phyloP scores from a whole-genome alignment of 306 rosid species.

The Malus fusca region DNA sequence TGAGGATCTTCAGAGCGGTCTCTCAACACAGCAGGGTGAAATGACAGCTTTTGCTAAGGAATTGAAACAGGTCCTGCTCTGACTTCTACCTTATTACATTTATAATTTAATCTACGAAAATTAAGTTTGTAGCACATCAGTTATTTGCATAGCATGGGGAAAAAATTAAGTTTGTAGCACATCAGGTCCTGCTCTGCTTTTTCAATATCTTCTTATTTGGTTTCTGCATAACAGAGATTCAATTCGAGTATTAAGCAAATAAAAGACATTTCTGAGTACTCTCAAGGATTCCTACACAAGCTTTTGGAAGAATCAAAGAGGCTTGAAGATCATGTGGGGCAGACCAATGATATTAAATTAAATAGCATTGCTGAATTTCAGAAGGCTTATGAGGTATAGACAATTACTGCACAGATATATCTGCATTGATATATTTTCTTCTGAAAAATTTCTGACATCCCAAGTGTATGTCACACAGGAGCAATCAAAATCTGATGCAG shows the following conservation, averaged over 20 bases:
- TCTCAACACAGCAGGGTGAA: conserved; percentile 70
- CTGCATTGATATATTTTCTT: background rate
- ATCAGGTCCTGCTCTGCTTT: background rate
- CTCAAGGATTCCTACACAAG: conserved; percentile 60
- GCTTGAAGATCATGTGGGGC: conserved; percentile 47
- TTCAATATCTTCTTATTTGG: background rate
- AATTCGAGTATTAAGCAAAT: conserved; percentile 50
- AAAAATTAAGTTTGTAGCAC: background rate
- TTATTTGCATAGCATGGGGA: background rate
- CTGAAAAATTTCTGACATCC: conserved; percentile 15
- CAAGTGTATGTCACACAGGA: conserved; percentile 42
- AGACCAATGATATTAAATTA: conserved; percentile 44
- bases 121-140: background rate
- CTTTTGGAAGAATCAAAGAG: conserved; percentile 58
- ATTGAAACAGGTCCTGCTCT: conserved; percentile 50
- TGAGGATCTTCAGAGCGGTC: conserved; percentile 59
- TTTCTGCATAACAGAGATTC: conserved; percentile 48
- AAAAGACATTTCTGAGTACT: conserved; percentile 54
- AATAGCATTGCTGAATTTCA: conserved; percentile 68
- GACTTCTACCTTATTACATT: background rate
- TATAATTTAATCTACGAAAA: background rate
- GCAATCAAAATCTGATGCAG: conserved; percentile 72
- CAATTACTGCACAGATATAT: background rate
- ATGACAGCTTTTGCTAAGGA: conserved; percentile 60
- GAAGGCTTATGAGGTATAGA: conserved; percentile 61